A percentile compares a stretch with the other conserved stretches of the same genome.
Evolutionary conservation across 768 basidiomycete genomes (phyloP).

Genomic region (Mrakia frigida): DNA sequence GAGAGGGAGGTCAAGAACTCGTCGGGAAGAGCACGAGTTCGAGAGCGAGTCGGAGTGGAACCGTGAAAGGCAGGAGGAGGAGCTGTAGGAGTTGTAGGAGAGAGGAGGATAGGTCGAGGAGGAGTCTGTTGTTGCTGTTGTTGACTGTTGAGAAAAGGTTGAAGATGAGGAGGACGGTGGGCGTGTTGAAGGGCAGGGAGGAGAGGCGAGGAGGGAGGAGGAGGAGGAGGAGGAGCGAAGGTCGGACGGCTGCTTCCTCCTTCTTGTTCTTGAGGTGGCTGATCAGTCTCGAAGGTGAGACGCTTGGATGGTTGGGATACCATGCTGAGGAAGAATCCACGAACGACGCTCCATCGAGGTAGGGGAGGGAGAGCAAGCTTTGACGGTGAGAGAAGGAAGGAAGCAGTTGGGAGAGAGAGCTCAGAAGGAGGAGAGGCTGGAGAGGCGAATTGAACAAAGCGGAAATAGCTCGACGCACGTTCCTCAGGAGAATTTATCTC

Average conservation of each 20-base stretch:
- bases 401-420: too few relatives aligned
- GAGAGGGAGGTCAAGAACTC: not conserved
- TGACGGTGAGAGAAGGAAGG: too few relatives aligned
- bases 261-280: not conserved
- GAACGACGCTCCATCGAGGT: conserved; percentile 10
- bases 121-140: not conserved
- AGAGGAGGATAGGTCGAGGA: not conserved
- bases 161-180: not conserved
- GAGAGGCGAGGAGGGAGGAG: conserved; percentile 8
- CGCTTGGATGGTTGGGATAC: conserved; percentile 1
- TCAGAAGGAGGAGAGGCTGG: not conserved
- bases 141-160: not conserved
- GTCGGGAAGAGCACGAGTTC: not conserved
- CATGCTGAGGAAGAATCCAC: conserved; percentile 2
- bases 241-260: too few relatives aligned
- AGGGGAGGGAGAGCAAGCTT: not conserved
- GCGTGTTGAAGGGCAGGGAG: not conserved
- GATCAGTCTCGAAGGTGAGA: conserved; percentile 15
- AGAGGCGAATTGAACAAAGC: not conserved
- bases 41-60: not conserved
- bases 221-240: not conserved
- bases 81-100: not conserved
- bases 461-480: not conserved
- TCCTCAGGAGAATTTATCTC: not conserved
- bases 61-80: not conserved